Percentiles rank a stretch among this genome's conserved stretches.
phyloP scores from a whole-genome alignment of 2,329 filamentous ascomycete species.

The Thelonectria discophora region DNA sequence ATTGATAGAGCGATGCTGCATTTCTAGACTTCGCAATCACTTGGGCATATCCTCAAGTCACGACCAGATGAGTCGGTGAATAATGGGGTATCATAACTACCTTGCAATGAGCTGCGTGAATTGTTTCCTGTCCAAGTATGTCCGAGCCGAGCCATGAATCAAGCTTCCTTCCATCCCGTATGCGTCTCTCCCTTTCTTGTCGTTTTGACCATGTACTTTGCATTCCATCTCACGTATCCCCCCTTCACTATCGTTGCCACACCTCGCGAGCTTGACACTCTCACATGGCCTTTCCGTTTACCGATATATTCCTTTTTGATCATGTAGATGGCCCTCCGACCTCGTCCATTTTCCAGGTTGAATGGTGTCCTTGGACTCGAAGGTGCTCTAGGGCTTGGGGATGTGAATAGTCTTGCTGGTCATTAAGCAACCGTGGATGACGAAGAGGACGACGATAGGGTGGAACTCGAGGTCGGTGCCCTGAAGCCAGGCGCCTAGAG shows the following conservation, averaged over 20 bases:
- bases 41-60: no score
- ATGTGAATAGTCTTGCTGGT: constrained; percentile 94
- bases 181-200: constrained; percentile 1
- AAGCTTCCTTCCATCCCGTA: constrained; percentile 6
- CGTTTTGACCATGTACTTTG: background rate
- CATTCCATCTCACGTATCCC: constrained; percentile 3
- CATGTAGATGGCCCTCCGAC: background rate
- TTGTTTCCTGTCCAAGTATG: constrained; percentile 5
- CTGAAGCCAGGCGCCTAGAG: constrained; percentile 73
- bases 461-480: constrained; percentile 83
- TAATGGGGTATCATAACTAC: constrained; percentile 9
- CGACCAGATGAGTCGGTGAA: background rate
- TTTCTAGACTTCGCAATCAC: no score
- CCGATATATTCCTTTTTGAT: background rate
- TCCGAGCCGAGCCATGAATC: constrained; percentile 4
- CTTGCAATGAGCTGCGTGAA: constrained; percentile 2
- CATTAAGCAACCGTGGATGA: constrained; percentile 93
- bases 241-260: background rate
- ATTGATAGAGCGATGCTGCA: no score
- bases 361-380: constrained; percentile 23
- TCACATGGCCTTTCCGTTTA: background rate
- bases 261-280: background rate
- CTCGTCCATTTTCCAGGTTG: constrained; percentile 26
- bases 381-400: constrained; percentile 75
- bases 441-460: constrained; percentile 80